Base-by-base conservation (phyloP, 768 basidiomycete genomes). In the Suillus subaureus region DNA sequence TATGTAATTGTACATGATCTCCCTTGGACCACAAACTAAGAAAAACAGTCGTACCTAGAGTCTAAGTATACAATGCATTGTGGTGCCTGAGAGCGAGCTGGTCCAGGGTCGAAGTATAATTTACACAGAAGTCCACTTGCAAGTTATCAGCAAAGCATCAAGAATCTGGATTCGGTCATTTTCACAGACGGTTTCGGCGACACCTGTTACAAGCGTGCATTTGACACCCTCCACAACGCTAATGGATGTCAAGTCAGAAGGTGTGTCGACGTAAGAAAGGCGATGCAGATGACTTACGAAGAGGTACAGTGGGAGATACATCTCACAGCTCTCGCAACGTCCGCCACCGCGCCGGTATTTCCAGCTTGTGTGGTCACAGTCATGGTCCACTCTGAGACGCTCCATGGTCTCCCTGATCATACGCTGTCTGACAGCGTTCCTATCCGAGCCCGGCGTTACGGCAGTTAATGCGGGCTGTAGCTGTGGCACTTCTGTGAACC, bases 311-410 rank as follows among this genome's bases (percentile, higher is more conserved):
- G 75, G 79, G 11, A 89, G 70, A 60, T 75, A 62, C 56, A 72
- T 64, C 16, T 75, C 71, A 66, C 87, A 88, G 63, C 72, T 78
- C 61, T 86, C 81, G 61, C 87, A 89, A 12, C 33, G 58, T 6
- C 82, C 84, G 0, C 78, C 79, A 0, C 85, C 86, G 2, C 71
- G 1, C 0, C 80, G 76, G 45, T 81, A 80, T 31, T 69, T 73
- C 87, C 88, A 89, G 0, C n/a, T 58, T 55, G 74, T 75, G 4
- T 81, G 76, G 13, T 66, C 21, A 64, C 89, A 91, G 3, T 87
- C 81, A 70, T 90, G 90, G 65, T 85, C 82, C 6, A 77, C 74
- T 11, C 86, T 74, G 47, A 90, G 75, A 5, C 77, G 65, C 1
- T 79, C 79, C 58, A 77, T 77, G 68, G 71, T 77, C 49, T 75